Base-by-base conservation (phyloP, 2,329 filamentous ascomycete species). In the Penicillium sp. region DNA sequence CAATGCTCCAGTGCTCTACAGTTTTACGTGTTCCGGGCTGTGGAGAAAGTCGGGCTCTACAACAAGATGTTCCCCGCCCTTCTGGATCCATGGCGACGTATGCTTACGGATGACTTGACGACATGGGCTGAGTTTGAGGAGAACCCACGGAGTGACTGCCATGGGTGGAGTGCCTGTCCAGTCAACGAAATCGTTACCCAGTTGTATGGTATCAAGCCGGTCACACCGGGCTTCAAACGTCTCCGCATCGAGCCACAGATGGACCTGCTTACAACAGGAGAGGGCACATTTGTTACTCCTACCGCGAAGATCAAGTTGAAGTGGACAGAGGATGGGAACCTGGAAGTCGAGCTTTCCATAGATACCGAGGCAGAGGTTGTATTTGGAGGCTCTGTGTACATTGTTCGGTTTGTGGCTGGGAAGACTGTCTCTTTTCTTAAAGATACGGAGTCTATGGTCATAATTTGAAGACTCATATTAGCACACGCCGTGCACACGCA, bases 101-200 rank as follows among this genome's bases (percentile, higher is more conserved):
- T 67, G 65, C 60, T 68, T 29, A 53, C 41, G 14, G 54, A 64
- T 29, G 59, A 67, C n/a, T 41, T 68, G 19, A 68, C 64, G 6
- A 67, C 65, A 8, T 68, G 65, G 65, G 63, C 63, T n/a, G 65
- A 68, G 47, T 64, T 60, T 24, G 64, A 61, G 27, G 51, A 60
- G 19, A 66, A 62, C 56, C 55, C 60, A 35, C 64, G 65, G 16
- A 66, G 63, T 44, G 65, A 68, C 37, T 68, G 65, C 13, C 65
- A 68, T 27, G 65, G 59, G 4, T 68, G 65, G 65, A 67, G 65
- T 37, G 63, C 64, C 1, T 53, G 54, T 5, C 65, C 65, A 1
- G 43, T 68, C 16, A 58, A 63, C 52, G 65, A 68, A 31, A 63
- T 67, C 8, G 57, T 62, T 5, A 63, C 64, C 14, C 47, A 61